Evolutionary conservation across 176 grass and related monocot species (phyloP).

Genomic region (Poa pratensis): DNA sequence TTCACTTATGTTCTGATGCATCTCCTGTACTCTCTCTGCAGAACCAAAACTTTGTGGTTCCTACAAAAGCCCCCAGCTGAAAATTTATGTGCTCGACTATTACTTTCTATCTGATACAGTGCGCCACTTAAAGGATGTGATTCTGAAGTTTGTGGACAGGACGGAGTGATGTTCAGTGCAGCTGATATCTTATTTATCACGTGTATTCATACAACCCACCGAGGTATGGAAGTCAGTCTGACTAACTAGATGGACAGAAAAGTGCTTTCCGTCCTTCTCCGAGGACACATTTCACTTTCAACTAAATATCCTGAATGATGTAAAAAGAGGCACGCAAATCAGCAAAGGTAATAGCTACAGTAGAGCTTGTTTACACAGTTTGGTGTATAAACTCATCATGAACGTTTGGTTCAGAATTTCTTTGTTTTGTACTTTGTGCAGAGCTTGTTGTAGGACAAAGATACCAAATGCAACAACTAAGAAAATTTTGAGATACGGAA

Average conservation of each 20-base stretch:
- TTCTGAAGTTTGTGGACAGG: conserved; percentile 29
- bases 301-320: conserved; percentile 10
- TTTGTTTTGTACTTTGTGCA: neutral
- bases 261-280: neutral
- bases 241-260: neutral
- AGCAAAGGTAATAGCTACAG: conserved; percentile 12
- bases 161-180: neutral
- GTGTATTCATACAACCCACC: neutral
- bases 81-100: conserved; percentile 1
- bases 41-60: neutral
- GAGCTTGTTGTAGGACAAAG: neutral
- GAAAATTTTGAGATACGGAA: neutral
- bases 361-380: neutral
- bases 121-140: neutral
- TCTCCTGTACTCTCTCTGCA: neutral
- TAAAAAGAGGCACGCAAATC: neutral
- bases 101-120: conserved; percentile 29
- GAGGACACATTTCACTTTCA: conserved; percentile 6
- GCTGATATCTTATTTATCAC: neutral
- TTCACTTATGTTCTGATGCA: conserved; percentile 23
- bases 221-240: neutral
- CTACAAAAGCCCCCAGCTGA: neutral
- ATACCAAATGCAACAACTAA: neutral
- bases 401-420: neutral
- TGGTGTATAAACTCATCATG: neutral